A percentile compares a stretch with the other conserved stretches of the same genome.
These are phyloP conservation scores for Rosa multiflora DNA, from an alignment of 306 rosid genomes.

Conservation along the genomic window DNA sequence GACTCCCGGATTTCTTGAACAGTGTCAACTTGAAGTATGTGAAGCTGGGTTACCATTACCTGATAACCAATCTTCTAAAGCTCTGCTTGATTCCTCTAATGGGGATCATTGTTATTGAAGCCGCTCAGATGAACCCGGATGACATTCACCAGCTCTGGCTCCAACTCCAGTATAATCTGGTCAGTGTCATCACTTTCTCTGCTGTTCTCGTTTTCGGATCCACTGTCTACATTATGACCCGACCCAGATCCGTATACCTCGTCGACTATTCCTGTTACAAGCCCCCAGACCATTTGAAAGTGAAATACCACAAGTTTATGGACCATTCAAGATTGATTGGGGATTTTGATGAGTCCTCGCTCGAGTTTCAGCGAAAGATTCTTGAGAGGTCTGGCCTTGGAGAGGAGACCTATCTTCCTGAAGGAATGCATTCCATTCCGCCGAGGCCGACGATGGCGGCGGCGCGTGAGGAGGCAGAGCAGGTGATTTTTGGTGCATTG, in stretches of 20 bases:
- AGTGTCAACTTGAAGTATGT: slow-evolving; percentile 60
- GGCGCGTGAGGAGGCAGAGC: slow-evolving; percentile 59
- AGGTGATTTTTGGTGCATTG: slow-evolving; percentile 59
- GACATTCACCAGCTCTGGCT: slow-evolving; percentile 57
- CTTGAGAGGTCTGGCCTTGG: slow-evolving; percentile 63
- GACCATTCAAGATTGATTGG: slow-evolving; percentile 48
- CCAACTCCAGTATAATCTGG: slow-evolving; percentile 51
- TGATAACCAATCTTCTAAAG: slow-evolving; percentile 45
- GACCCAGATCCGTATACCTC: slow-evolving; percentile 60
- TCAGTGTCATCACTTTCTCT: slow-evolving; percentile 32
- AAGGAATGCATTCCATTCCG: slow-evolving; percentile 49
- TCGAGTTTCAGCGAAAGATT: slow-evolving; percentile 60
- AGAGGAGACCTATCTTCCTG: slow-evolving; percentile 55
- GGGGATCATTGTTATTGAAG: slow-evolving; percentile 35
- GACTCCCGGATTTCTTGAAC: slow-evolving; percentile 49
- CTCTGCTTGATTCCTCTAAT: slow-evolving; percentile 53
- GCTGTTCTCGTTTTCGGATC: slow-evolving; percentile 43
- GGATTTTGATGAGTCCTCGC: slow-evolving; percentile 44
- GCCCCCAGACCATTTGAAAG: slow-evolving; percentile 39
- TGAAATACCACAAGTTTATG: slow-evolving; percentile 31
- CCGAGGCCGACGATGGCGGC: slow-evolving; percentile 49
- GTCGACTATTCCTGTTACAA: slow-evolving; percentile 48
- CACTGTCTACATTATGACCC: slow-evolving; percentile 47
- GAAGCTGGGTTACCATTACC: slow-evolving; percentile 53
- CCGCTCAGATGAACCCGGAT: slow-evolving; percentile 41